These are phyloP conservation scores for Capronia epimyces DNA, from an alignment of 2,329 filamentous ascomycete species.

Conservation along the genomic window DNA sequence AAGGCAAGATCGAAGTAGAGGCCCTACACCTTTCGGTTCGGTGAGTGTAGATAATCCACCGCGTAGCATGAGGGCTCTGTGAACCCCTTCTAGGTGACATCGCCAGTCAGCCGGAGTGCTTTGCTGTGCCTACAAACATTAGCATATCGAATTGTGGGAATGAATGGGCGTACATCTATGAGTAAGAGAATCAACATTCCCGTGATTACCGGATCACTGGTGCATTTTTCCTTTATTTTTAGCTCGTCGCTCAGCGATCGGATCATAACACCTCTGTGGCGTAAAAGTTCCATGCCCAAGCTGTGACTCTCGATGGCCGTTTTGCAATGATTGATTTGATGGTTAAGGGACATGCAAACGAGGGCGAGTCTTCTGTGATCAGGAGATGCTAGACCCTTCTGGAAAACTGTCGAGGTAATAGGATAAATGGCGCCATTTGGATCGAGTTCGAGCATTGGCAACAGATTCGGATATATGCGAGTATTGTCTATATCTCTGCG, in stretches of 20 bases:
- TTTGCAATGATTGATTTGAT: neutral
- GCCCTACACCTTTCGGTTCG: neutral
- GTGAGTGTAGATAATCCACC: conserved; percentile 1
- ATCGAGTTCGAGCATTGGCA: conserved; percentile 27
- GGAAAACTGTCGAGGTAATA: neutral
- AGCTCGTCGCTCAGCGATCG: neutral
- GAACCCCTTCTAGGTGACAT: neutral
- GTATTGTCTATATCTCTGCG: conserved; percentile 9
- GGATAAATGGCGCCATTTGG: conserved; percentile 13
- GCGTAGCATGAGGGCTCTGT: neutral
- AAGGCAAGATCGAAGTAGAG: neutral
- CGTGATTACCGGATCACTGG: neutral
- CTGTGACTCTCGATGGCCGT: neutral
- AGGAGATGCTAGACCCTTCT: neutral
- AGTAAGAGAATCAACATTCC: neutral
- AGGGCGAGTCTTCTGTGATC: neutral
- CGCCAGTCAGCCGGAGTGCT: neutral
- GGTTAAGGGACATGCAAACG: neutral
- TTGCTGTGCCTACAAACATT: neutral
- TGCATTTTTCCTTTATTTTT: neutral
- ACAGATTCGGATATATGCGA: conserved; percentile 33
- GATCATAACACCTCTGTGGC: neutral
- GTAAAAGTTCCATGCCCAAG: neutral
- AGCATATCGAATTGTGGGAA: neutral
- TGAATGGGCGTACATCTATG: neutral